Percentiles rank a stretch among this genome's conserved stretches.
Evolutionary conservation across 805 yeast species (phyloP).

Genomic region (Ogataea paraovalis): DNA sequence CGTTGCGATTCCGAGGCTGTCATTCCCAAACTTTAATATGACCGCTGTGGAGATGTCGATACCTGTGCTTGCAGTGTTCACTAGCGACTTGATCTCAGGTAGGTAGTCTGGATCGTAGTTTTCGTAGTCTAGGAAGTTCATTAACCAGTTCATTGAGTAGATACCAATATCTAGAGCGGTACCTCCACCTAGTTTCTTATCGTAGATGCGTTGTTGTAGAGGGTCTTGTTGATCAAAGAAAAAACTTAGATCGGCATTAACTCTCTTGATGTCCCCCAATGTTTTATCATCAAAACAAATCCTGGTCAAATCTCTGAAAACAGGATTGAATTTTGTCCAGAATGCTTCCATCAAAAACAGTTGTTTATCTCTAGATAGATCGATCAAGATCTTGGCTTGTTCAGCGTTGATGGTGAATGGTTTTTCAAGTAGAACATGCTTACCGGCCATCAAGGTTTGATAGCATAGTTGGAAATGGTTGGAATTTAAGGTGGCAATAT

Average conservation of each 20-base stretch:
- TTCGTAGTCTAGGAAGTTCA: constrained; percentile 36
- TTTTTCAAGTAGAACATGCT: constrained; percentile 51
- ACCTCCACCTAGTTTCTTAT: constrained; percentile 50
- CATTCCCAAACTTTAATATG: constrained; percentile 34
- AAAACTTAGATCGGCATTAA: constrained; percentile 37
- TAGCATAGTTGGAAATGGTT: constrained; percentile 43
- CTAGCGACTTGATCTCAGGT: constrained; percentile 29
- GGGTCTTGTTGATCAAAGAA: constrained; percentile 10
- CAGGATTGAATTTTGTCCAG: constrained; percentile 53
- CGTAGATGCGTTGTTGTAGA: constrained; percentile 31
- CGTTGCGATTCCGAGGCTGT: constrained; percentile 38
- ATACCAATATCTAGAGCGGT: constrained; percentile 53
- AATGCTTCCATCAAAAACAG: constrained; percentile 55
- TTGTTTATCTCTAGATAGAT: constrained; percentile 39
- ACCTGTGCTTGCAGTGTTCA: constrained; percentile 32
- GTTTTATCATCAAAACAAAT: constrained; percentile 30
- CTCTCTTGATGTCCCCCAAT: constrained; percentile 45
- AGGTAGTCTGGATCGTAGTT: constrained; percentile 14
- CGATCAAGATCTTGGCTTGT: constrained; percentile 40
- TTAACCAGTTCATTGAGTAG: constrained; percentile 44
- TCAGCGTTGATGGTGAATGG: constrained; percentile 47
- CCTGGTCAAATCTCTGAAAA: constrained; percentile 31
- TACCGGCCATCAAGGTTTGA: constrained; percentile 39
- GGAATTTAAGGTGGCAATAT: constrained; percentile 52
- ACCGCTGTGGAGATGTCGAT: constrained; percentile 40